Conservation (phyloP, 345 rosid genomes). For the Citrus australasica region DNA sequence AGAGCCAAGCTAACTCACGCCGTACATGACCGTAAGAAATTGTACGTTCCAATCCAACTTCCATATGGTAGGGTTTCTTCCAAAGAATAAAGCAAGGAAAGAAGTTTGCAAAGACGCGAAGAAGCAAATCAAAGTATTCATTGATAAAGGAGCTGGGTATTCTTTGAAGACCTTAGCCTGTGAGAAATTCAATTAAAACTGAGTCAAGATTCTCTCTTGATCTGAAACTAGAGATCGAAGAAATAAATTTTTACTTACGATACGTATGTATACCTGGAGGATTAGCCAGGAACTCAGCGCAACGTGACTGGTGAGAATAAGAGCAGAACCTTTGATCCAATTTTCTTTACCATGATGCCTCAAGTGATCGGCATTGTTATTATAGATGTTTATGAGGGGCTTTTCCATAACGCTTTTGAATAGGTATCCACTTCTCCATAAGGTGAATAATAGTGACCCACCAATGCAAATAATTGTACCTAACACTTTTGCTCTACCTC, state of each 20-base stretch:
- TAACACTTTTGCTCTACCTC: constrained; percentile 35
- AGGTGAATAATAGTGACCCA: constrained; percentile 42
- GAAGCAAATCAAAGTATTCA: constrained; percentile 44
- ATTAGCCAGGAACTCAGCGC: constrained; percentile 47
- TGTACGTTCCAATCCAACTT: constrained; percentile 38
- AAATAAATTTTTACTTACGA: too few relatives aligned
- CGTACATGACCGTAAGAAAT: constrained; percentile 39
- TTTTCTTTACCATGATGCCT: constrained; percentile 16
- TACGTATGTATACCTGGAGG: constrained; percentile 24
- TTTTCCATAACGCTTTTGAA: constrained; percentile 25
- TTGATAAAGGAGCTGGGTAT: constrained; percentile 38
- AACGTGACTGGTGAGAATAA: constrained; percentile 36
- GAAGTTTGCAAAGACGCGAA: constrained; percentile 41
- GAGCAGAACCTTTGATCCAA: constrained; percentile 47
- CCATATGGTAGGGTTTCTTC: constrained; percentile 32
- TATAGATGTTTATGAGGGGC: constrained; percentile 33
- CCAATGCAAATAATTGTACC: constrained; percentile 33
- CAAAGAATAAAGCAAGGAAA: constrained; percentile 34
- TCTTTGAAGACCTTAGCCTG: constrained; percentile 28
- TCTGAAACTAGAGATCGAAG: too few relatives aligned
- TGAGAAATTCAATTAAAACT: neutral
- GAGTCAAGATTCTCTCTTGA: too few relatives aligned
- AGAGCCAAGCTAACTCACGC: constrained; percentile 18
- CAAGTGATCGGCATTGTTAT: neutral
- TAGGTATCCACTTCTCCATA: constrained; percentile 46